A percentile compares a stretch with the other conserved stretches of the same genome.
Evolutionary conservation across 2,329 filamentous ascomycete genomes (phyloP).

Genomic region (Neocatenulostroma microsporum): DNA sequence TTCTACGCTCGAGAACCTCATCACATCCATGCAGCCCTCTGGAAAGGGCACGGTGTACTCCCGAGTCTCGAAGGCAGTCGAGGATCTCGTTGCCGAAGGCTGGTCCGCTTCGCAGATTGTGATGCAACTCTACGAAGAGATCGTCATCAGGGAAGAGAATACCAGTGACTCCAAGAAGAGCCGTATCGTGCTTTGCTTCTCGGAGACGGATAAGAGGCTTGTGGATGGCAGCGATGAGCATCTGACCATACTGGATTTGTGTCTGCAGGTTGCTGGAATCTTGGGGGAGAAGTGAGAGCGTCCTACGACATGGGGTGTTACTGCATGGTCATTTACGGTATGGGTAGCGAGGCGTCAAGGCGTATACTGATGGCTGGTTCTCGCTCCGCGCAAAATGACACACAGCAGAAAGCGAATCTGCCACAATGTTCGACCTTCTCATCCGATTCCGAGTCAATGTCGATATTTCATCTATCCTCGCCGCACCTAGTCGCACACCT

Average conservation of each 20-base stretch:
- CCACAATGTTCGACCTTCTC: too few species aligned
- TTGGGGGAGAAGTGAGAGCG: slow-evolving; percentile 10
- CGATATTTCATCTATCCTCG: too few species aligned
- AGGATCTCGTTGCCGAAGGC: slow-evolving; percentile 88
- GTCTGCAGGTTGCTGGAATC: slow-evolving; percentile 56
- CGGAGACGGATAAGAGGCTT: slow-evolving; percentile 86
- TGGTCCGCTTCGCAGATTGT: slow-evolving; percentile 93
- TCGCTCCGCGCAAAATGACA: too few species aligned
- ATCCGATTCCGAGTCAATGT: too few species aligned
- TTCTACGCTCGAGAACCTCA: slow-evolving; percentile 59
- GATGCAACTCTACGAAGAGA: slow-evolving; percentile 71
- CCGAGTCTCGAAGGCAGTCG: slow-evolving; percentile 68
- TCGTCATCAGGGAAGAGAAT: slow-evolving; percentile 70
- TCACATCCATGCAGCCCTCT: slow-evolving; percentile 63
- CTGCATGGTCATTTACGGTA: too few species aligned
- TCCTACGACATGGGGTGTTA: too few species aligned
- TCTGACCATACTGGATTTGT: slow-evolving; percentile 76
- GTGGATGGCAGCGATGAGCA: slow-evolving; percentile 96
- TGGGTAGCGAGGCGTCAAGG: too few species aligned
- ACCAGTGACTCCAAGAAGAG: slow-evolving; percentile 83
- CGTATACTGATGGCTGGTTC: too few species aligned
- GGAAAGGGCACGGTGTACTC: slow-evolving; percentile 57
- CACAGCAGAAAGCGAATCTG: too few species aligned
- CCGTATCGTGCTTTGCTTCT: slow-evolving; percentile 80
- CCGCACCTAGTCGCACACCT: too few species aligned